A percentile compares a stretch with the other conserved stretches of the same genome.
phyloP scores from a whole-genome alignment of 2,329 filamentous ascomycete species.

The Colletotrichum lupini region DNA sequence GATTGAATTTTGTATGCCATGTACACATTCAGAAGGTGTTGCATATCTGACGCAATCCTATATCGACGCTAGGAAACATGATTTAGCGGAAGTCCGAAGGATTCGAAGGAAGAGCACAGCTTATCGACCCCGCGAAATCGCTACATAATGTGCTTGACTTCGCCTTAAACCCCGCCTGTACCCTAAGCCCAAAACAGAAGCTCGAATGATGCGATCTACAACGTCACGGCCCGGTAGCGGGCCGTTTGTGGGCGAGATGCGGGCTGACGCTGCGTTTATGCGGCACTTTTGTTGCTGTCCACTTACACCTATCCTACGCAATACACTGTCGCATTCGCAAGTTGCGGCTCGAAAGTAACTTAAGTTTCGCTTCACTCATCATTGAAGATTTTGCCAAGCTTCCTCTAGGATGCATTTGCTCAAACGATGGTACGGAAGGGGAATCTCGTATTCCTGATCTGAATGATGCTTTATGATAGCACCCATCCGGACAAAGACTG shows the following conservation, averaged over 20 bases:
- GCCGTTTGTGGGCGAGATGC: background rate
- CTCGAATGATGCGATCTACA: background rate
- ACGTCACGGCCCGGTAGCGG: conserved; percentile 2
- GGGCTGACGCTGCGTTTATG: background rate
- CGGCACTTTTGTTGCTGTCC: conserved; percentile 13
- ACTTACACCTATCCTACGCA: background rate
- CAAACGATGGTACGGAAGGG: background rate
- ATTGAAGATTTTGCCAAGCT: background rate
- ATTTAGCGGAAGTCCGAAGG: background rate
- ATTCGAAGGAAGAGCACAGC: background rate
- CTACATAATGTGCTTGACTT: background rate
- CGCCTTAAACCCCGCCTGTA: background rate
- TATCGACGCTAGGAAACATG: background rate
- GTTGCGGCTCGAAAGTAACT: background rate
- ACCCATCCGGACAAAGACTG: background rate
- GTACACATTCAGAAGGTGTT: background rate
- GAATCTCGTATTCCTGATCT: background rate
- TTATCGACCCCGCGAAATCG: background rate
- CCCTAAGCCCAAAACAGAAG: conserved; percentile 8
- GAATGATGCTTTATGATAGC: background rate
- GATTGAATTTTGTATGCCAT: background rate
- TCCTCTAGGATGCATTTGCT: background rate
- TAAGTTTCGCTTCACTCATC: background rate
- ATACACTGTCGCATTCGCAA: background rate
- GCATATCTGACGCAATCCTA: background rate